Percentiles rank a stretch among this genome's conserved stretches.
Conservation (phyloP, 2,329 filamentous ascomycete genomes). For the Phaeosphaeria sp. region DNA sequence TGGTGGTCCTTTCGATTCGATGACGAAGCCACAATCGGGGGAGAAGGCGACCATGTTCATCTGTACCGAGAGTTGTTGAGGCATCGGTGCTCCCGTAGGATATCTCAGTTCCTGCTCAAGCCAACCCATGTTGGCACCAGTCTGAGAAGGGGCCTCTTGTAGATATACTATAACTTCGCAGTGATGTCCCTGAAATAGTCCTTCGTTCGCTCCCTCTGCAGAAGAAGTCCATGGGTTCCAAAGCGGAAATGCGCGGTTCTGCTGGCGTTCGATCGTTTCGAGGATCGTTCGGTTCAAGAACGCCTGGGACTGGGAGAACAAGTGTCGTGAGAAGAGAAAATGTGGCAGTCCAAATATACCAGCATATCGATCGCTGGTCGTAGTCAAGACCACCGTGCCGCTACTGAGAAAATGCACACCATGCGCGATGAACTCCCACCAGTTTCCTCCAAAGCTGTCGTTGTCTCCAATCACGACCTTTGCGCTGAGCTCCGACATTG, state of each 20-base stretch:
- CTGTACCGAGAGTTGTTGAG: constrained; percentile 57
- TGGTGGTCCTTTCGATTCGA: constrained; percentile 66
- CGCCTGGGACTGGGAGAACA: constrained; percentile 55
- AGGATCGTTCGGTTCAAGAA: constrained; percentile 77
- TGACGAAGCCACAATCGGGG: constrained; percentile 70
- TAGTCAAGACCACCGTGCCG: constrained; percentile 81
- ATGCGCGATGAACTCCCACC: constrained; percentile 79
- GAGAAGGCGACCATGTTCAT: constrained; percentile 69
- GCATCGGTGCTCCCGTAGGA: constrained; percentile 63
- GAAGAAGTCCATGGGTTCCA: constrained; percentile 79
- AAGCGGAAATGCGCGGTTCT: constrained; percentile 60
- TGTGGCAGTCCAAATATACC: constrained; percentile 91
- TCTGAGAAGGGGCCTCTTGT: constrained; percentile 62
- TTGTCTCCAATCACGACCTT: constrained; percentile 76
- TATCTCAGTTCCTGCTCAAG: constrained; percentile 66
- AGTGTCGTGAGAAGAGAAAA: constrained; percentile 67
- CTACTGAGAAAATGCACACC: constrained; percentile 86
- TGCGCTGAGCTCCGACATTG: constrained; percentile 72
- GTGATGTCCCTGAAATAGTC: constrained; percentile 71
- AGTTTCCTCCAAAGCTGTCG: constrained; percentile 68
- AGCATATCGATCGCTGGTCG: constrained; percentile 86
- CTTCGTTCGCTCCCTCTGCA: constrained; percentile 62
- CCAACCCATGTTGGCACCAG: constrained; percentile 50
- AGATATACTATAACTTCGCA: constrained; percentile 91
- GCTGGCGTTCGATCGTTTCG: constrained; percentile 70